A percentile compares a stretch with the other conserved stretches of the same genome.
Conservation (phyloP, 306 rosid species). For the Trifolium dubium region DNA sequence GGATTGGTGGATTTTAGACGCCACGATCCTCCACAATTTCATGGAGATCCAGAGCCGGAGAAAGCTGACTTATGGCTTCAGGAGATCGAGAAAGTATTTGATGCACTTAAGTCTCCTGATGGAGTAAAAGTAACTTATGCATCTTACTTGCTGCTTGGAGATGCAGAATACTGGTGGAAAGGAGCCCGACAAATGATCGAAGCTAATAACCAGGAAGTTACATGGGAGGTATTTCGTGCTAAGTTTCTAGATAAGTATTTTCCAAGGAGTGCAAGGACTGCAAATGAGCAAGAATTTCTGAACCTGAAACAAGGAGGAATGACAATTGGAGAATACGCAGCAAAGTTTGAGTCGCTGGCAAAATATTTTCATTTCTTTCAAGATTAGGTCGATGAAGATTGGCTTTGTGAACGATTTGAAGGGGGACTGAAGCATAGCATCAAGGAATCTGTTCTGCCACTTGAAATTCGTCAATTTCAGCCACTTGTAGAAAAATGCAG, state of each 20-base stretch:
- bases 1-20: not conserved
- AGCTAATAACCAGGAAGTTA: not conserved
- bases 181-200: not conserved
- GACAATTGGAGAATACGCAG: not conserved
- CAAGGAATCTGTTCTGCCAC: not conserved
- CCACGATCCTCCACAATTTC: not conserved
- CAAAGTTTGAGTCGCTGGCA: not conserved
- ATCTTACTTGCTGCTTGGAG: not conserved
- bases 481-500: not conserved
- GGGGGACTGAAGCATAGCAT: not conserved
- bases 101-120: not conserved
- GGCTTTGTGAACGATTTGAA: not conserved
- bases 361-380: too few species aligned
- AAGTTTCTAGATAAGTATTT: not conserved
- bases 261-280: not conserved
- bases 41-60: not conserved
- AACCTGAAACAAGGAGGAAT: not conserved
- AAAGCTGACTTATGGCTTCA: not conserved
- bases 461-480: not conserved
- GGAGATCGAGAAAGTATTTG: too few species aligned
- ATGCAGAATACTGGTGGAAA: not conserved
- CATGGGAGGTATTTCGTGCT: not conserved
- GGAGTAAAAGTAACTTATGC: not conserved
- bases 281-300: not conserved
- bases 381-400: not conserved